Evolutionary conservation across 225 moss, liverwort and hornwort species (phyloP).

Genomic region (Physcomitrium patens): DNA sequence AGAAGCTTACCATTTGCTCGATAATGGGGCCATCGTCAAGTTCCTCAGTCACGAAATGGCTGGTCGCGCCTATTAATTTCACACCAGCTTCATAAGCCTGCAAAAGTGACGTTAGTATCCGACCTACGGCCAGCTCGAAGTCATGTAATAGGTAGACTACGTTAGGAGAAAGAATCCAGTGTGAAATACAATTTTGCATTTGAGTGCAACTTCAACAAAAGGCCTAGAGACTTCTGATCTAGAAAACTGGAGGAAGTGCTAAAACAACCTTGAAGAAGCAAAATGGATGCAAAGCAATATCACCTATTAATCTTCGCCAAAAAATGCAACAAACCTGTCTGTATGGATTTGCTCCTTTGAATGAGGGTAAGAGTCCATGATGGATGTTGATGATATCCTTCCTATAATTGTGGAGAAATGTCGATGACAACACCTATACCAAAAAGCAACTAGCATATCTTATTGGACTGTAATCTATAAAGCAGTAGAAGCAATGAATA

Average conservation of each 20-base stretch:
- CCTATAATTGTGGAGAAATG: slow-evolving; percentile 73
- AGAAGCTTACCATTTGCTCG: slow-evolving; percentile 81
- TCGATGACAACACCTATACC: slow-evolving; percentile 76
- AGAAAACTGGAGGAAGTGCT: too few species aligned
- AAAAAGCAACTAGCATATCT: slow-evolving; percentile 8
- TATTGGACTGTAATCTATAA: neutral
- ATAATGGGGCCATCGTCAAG: slow-evolving; percentile 97
- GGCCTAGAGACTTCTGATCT: too few species aligned
- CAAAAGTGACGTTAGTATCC: slow-evolving; percentile 22
- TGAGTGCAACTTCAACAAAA: too few species aligned
- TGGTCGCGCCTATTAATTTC: slow-evolving; percentile 94
- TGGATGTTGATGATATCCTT: slow-evolving; percentile 99
- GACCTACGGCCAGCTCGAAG: neutral
- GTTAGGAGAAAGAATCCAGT: too few species aligned
- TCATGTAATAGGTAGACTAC: too few species aligned
- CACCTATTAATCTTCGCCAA: neutral
- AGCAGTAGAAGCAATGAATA: neutral
- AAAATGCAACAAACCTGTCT: slow-evolving; percentile 60
- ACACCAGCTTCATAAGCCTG: slow-evolving; percentile 98
- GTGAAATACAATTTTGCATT: too few species aligned
- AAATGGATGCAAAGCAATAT: neutral
- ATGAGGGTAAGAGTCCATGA: slow-evolving; percentile 95
- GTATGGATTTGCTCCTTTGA: slow-evolving; percentile 96
- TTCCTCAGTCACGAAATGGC: slow-evolving; percentile 95
- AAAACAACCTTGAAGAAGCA: neutral